Base-by-base conservation (phyloP, 192 early-diverging fungal species). In the Backusella tarrabulga region DNA sequence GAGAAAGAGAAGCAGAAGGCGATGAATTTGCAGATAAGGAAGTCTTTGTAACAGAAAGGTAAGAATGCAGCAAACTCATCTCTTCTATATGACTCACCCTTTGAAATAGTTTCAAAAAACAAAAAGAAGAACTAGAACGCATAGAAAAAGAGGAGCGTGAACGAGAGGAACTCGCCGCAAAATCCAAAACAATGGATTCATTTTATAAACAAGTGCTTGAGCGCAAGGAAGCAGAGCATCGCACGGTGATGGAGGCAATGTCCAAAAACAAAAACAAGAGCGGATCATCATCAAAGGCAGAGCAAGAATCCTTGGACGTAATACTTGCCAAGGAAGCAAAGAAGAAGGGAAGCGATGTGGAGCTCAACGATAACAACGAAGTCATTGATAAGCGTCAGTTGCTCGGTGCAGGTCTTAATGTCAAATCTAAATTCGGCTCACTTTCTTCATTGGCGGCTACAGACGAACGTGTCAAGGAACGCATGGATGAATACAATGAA, bases 11-110 rank as follows among this genome's bases (percentile, higher is more conserved):
- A 54, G 83, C 79, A 32, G 93, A 95, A 79, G 90, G 90, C 7
- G 92, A 91, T 8, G 80, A 88, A 79, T 93, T 91, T 83, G 90
- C 86, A 23, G 91, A 93, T 83, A 93, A 91, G 84, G 94, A 95
- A 74, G 86, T 85, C 73, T 95, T 95, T 77, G 89, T 94, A 52
- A 95, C 94, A n/a, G 86, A 86, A 17, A 88, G 92, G 19, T 95
- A 92, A 71, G 34, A 50, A 66, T 26, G 38, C 2, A 42, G 32
- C 6, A 29, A 56, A 50, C 1, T 8, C 54, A 67, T 75, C 17
- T 46, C 38, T 40, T 40, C 2, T 14, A 32, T 54, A 15, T 77
- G 70, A 21, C 35, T 70, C 36, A 44, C 12, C 6, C 11, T 56
- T 17, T 21, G 7, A 26, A 32, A 26, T 46, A 85, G 83, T 34